A percentile compares a stretch with the other conserved stretches of the same genome.
Conservation (phyloP, 306 rosid species). For the Prunus salicina region DNA sequence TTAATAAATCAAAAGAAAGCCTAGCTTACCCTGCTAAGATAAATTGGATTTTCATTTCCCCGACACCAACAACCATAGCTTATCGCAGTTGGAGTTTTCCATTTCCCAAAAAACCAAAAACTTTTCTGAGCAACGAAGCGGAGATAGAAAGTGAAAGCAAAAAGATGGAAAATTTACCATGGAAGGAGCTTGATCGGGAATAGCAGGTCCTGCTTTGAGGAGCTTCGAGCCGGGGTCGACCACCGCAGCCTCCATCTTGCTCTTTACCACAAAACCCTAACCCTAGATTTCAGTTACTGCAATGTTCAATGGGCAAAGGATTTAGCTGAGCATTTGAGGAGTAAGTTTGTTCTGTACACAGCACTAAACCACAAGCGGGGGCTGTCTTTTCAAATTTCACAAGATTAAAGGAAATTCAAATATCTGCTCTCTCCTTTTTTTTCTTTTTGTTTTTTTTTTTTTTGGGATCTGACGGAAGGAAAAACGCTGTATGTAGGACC, state of each 20-base stretch:
- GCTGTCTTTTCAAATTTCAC: not conserved
- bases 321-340: not conserved
- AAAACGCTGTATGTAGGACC: not conserved
- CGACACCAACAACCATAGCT: not conserved
- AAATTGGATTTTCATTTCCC: too few relatives aligned
- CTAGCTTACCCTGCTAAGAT: not conserved
- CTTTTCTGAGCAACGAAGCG: not conserved
- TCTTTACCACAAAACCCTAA: not conserved
- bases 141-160: not conserved
- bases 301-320: not conserved
- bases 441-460: not conserved
- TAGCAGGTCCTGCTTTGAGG: conserved; percentile 92
- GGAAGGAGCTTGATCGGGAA: conserved; percentile 93
- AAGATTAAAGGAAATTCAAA: not conserved
- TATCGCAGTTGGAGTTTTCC: not conserved
- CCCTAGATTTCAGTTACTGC: not conserved
- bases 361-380: not conserved
- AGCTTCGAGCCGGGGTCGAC: conserved; percentile 83
- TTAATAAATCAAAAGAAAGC: not conserved
- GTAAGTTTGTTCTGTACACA: not conserved
- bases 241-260: conserved; percentile 78
- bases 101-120: not conserved
- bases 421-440: not conserved
- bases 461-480: not conserved
- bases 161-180: conserved; percentile 41